Evolutionary conservation across 768 basidiomycete genomes (phyloP), one percentile per base, ranked within the genome.

Genomic region (Boletus tylopilopsis): DNA sequence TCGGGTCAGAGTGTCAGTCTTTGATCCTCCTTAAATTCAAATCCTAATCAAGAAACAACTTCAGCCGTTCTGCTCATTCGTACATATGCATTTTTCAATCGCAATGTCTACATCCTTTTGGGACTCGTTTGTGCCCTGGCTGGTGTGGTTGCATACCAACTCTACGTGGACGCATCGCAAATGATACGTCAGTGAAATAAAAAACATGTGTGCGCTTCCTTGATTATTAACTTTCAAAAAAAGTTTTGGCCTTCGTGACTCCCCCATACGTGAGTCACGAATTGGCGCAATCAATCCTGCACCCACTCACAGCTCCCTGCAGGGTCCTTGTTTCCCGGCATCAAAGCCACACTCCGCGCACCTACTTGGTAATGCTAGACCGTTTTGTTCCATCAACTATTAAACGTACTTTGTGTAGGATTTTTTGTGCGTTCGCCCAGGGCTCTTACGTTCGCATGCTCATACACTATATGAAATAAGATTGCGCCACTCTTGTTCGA

Each of bases 41-140:
- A 18, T 37, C 12, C 45, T 57, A 23, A 61, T 39, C 27, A 53
- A 32, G 25, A 27, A 47, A 30, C 29, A 30, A 30, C 29, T 45
- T 18, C 56, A 87, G 85, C 82, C 54, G 85, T 90, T 45, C 78
- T 90, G 42, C 77, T 90, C 56, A 90, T 90, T 51, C 81, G 88
- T 53, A 90, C 88, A 36, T 90, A 89, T 59, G 88, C 88, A 4
- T 90, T 90, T 70, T 90, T 90, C 75, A 88, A 87, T 59, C 79
- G 85, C 54, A 90, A 89, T 58, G 64, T 74, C 46, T 85, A 81
- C 62, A 68, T 90, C 44, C 75, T 90, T 35, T 72, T 74, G 56
- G 77, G 78, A 51, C 79, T 90, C 54, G 66, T 88, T 49, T 76
- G 75, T 49, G 81, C 85, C 12, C 72, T 90, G 11, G 76, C 80